Percentiles rank a stretch among this genome's conserved stretches.
Conservation (phyloP, 768 basidiomycete species). For the Lactarius sanguifluus region DNA sequence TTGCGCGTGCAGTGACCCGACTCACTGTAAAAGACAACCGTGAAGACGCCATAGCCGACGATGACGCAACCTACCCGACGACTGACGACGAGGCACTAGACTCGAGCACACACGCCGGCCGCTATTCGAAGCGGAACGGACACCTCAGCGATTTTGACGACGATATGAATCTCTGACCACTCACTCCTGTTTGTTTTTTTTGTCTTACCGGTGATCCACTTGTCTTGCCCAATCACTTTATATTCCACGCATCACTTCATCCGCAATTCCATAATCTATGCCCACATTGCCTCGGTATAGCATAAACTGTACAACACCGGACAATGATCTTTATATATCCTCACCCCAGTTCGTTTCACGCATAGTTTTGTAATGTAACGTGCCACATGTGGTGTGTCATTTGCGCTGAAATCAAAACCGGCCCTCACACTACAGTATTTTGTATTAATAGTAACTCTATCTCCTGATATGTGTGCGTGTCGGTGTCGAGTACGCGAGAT, state of each 20-base stretch:
- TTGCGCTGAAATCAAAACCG: slow-evolving; percentile 11
- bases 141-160: slow-evolving; percentile 41
- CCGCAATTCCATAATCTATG: slow-evolving; percentile 22
- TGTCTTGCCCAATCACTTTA: slow-evolving; percentile 16
- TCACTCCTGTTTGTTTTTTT: slow-evolving; percentile 7
- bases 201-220: slow-evolving; percentile 8
- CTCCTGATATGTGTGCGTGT: background rate
- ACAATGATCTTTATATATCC: slow-evolving; percentile 16
- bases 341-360: slow-evolving; percentile 2
- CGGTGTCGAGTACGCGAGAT: background rate
- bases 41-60: slow-evolving; percentile 34
- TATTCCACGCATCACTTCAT: slow-evolving; percentile 24
- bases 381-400: slow-evolving; percentile 12
- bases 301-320: slow-evolving; percentile 23
- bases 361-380: slow-evolving; percentile 13
- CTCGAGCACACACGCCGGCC: slow-evolving; percentile 58
- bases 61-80: slow-evolving; percentile 46
- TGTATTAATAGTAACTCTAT: slow-evolving; percentile 19
- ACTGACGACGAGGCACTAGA: slow-evolving; percentile 82
- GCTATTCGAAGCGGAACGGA: slow-evolving; percentile 60
- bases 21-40: slow-evolving; percentile 37
- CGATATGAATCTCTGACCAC: slow-evolving; percentile 37
- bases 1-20: slow-evolving; percentile 43
- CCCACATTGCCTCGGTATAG: slow-evolving; percentile 22
- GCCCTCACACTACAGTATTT: slow-evolving; percentile 15